A percentile compares a stretch with the other conserved stretches of the same genome.
phyloP scores from a whole-genome alignment of 495 filamentous ascomycete genomes.

The Penicillium arizonense region DNA sequence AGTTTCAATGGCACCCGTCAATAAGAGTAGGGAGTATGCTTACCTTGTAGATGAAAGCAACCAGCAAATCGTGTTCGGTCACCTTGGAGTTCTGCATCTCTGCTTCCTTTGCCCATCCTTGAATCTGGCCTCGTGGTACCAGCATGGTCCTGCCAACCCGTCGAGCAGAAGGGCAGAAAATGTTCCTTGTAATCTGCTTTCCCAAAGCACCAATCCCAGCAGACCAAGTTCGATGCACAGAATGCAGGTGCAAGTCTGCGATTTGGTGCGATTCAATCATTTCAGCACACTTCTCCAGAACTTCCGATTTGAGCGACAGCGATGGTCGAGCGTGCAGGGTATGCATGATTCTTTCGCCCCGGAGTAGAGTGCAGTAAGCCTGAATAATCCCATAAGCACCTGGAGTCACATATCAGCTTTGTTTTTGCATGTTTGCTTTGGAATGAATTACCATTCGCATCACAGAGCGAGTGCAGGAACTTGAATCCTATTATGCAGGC shows the following conservation, averaged over 20 bases:
- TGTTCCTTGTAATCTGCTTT: conserved; percentile 2
- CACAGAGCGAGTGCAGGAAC: conserved; percentile 5
- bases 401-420: neutral
- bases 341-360: conserved; percentile 4
- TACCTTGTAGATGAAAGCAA: conserved; percentile 4
- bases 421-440: neutral
- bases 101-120: neutral
- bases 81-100: neutral
- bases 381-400: conserved; percentile 4
- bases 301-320: conserved; percentile 1
- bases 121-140: neutral
- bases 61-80: conserved; percentile 5
- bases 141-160: neutral
- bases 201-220: neutral
- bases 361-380: conserved; percentile 5
- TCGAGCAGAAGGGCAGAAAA: conserved; percentile 3
- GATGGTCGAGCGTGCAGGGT: conserved; percentile 2
- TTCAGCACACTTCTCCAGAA: conserved; percentile 6
- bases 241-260: neutral
- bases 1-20: neutral
- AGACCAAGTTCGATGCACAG: neutral
- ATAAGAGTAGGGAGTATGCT: neutral
- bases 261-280: conserved; percentile 3
- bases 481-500: conserved; percentile 6
- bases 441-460: conserved; percentile 4